Percentiles rank a stretch among this genome's conserved stretches.
Evolutionary conservation across 1,139 yeast genomes (phyloP).

Genomic region (Geotrichum cucujoidarum): DNA sequence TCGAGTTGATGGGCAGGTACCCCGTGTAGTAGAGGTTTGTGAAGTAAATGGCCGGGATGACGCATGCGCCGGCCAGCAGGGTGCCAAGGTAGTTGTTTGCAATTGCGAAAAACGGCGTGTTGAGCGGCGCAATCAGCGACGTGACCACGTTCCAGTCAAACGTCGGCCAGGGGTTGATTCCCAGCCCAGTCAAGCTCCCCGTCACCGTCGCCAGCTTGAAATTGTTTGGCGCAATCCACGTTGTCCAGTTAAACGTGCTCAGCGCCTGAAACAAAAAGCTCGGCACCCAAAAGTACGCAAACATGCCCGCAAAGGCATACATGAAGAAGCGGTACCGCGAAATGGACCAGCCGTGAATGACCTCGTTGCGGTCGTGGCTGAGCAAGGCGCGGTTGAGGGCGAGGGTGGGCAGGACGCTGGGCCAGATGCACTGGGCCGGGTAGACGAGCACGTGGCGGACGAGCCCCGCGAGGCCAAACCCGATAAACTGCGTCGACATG

Average conservation of each 20-base stretch:
- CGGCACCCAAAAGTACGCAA: slow-evolving; percentile 56
- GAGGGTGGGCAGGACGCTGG: slow-evolving; percentile 49
- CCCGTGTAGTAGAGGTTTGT: slow-evolving; percentile 48
- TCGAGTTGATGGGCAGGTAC: slow-evolving; percentile 50
- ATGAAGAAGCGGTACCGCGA: slow-evolving; percentile 47
- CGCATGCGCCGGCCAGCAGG: slow-evolving; percentile 40
- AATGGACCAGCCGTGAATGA: slow-evolving; percentile 50
- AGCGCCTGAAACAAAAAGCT: slow-evolving; percentile 48
- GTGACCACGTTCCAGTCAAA: slow-evolving; percentile 49
- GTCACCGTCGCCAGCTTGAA: slow-evolving; percentile 51
- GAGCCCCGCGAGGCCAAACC: slow-evolving; percentile 61
- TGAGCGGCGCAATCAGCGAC: slow-evolving; percentile 32
- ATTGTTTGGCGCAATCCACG: slow-evolving; percentile 58
- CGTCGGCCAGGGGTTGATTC: slow-evolving; percentile 45
- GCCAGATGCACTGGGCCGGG: slow-evolving; percentile 56
- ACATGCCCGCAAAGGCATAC: slow-evolving; percentile 38
- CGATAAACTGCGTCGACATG: slow-evolving; percentile 53
- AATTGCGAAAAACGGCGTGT: slow-evolving; percentile 43
- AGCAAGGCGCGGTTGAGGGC: slow-evolving; percentile 53
- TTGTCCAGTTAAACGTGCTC: slow-evolving; percentile 55
- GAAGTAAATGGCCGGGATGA: slow-evolving; percentile 44
- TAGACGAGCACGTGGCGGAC: slow-evolving; percentile 53
- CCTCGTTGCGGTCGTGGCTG: slow-evolving; percentile 41
- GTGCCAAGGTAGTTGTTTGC: slow-evolving; percentile 43
- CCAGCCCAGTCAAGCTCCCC: slow-evolving; percentile 49